Evolutionary conservation across 305 asterid species (phyloP), one percentile per base, ranked within the genome.

Genomic region (Andrographis paniculata): DNA sequence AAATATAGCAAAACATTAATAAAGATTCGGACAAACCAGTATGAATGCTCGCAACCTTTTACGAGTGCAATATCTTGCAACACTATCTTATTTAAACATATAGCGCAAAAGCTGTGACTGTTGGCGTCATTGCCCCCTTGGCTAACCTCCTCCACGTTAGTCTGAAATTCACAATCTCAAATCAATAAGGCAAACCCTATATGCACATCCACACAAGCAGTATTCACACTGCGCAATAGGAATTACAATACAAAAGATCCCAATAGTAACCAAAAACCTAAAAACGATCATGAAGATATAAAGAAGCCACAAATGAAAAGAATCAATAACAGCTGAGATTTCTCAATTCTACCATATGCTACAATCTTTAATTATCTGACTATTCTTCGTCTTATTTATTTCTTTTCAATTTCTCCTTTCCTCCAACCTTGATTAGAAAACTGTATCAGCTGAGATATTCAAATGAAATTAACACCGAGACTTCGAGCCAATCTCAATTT

Each of bases 21-120:
- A 51, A 59, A 64, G 75, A 67, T 45, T 45, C 49, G 52, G 65
- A 80, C 89, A 61, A 72, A 82, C 94, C 89, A 87, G 81, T 82
- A 83, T 55, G 87, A 84, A 53, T 87, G 96, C 89, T 87, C 89
- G 87, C 96, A 87, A 63, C 96, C 93, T 82, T 82, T 82, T 57
- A 82, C 84, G 55, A 82, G 81, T 30, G 93, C 96, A 30, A 81
- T 87, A 59, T 87, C 94, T 55, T 87, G 77, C 23, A 82, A 84
- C 61, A 48, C 61, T 46, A 87, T 80, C 67, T 64, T 71, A 65
- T 74, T 56, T 71, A 82, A 65, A 64, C 96, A 82, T 61, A 82
- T 69, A 13, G 94, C 82, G 62, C 96, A 82, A 42, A 62, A 49
- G 24, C 94, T 89, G 38, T 73, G 75, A 73, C 76, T 80, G 60